phyloP scores from a whole-genome alignment of 2,329 filamentous ascomycete species.

The Aspergillus candidus region DNA sequence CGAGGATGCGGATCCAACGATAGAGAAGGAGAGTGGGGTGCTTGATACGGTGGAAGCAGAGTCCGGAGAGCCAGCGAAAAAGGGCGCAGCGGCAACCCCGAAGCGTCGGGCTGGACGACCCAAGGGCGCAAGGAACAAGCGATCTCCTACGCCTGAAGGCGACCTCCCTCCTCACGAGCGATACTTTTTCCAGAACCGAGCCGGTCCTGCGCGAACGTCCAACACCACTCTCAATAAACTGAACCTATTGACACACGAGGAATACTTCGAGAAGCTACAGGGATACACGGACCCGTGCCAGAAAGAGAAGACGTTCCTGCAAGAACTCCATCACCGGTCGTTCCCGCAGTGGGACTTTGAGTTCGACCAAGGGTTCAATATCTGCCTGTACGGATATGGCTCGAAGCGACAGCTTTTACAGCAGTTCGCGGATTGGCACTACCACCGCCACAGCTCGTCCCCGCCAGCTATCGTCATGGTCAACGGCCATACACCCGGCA shows the following conservation, averaged over 20 bases:
- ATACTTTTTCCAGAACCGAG: constrained; percentile 89
- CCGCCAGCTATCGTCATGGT: constrained; percentile 67
- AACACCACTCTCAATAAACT: constrained; percentile 74
- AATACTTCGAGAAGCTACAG: constrained; percentile 70
- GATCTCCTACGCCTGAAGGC: constrained; percentile 71
- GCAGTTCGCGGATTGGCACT: constrained; percentile 66
- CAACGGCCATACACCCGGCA: constrained; percentile 65
- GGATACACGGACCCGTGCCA: constrained; percentile 63
- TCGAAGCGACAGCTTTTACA: constrained; percentile 74
- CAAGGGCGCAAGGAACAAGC: constrained; percentile 52
- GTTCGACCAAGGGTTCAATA: constrained; percentile 74
- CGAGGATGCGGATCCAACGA: constrained; percentile 23
- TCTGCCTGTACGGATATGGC: constrained; percentile 89
- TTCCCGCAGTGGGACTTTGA: constrained; percentile 94
- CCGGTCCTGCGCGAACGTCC: constrained; percentile 75
- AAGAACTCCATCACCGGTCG: constrained; percentile 68
- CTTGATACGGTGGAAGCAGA: constrained; percentile 28
- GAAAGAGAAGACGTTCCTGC: constrained; percentile 63
- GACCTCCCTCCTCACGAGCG: constrained; percentile 82
- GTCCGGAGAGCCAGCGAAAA: constrained; percentile 34
- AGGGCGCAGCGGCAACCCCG: constrained; percentile 44
- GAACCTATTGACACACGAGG: constrained; percentile 77
- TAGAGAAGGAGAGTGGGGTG: constrained; percentile 20
- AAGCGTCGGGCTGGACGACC: constrained; percentile 52
- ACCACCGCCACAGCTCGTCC: constrained; percentile 37